Evolutionary conservation across 2,329 filamentous ascomycete genomes (phyloP), one percentile per base, ranked within the genome.

Genomic region (Fusarium sp.): DNA sequence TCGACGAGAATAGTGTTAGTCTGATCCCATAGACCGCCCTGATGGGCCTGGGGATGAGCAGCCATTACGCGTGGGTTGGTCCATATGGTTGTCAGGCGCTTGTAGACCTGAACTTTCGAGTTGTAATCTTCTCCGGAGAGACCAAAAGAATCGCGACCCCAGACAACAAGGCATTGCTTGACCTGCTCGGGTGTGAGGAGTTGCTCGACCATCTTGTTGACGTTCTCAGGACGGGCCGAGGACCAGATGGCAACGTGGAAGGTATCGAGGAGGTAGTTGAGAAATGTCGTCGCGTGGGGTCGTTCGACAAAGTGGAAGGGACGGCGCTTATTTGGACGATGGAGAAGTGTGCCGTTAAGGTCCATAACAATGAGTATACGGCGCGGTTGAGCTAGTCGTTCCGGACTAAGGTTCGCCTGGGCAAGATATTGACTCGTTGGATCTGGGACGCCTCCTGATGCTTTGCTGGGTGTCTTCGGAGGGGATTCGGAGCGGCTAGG

Each of bases 211-310:
- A 97, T 92, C 35, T 80, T 80, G 10, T 78, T 69, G 15, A 97
- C 93, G 68, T 96, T 97, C 2, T 85, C 78, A 0, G 89, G 90
- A 20, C 85, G 87, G 0, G 95, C 94, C 8, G 93, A 97, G 2
- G 95, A 97, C 94, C 95, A 99, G 59, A 98, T 87, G 80, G 94
- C 93, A 30, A 97, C 90, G 52, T 84, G 83, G 81, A 96, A 95
- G 60, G 90, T 89, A 14, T 86, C 79, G 70, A 97, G 84, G 69
- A 94, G 87, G 77, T 94, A 93, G 27, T 84, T 75, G 5, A 98
- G 80, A 77, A 99, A 97, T 1, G 80, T 70, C 4, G 81, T 73
- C 2, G 96, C 85, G 67, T 89, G 84, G 0, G 92, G 92, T 1
- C 96, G 90, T 67, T 85, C 80, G 43, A 88, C 79, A 75, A 94